Conservation (phyloP, 2,329 filamentous ascomycete species). For the Diplodia mutila region DNA sequence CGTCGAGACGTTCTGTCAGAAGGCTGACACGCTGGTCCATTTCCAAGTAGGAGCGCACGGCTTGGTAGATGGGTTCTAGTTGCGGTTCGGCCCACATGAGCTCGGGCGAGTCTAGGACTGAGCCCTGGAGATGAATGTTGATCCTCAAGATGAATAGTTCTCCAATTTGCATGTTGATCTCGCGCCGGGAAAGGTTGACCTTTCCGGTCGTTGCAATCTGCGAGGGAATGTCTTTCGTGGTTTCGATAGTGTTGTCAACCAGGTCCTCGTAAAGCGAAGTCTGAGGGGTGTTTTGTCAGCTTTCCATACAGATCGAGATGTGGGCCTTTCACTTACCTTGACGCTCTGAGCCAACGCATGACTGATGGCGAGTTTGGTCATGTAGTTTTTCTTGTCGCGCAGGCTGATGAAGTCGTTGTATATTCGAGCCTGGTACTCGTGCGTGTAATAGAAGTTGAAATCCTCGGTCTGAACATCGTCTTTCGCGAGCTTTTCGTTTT, state of each 20-base stretch:
- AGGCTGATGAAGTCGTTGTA: conserved; percentile 99
- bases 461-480: conserved; percentile 95
- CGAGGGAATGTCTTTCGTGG: conserved; percentile 88
- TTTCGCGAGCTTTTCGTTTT: conserved; percentile 82
- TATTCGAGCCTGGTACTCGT: conserved; percentile 96
- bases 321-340: conserved; percentile 61
- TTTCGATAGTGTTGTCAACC: conserved; percentile 89
- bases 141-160: conserved; percentile 97
- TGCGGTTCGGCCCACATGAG: conserved; percentile 98
- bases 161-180: conserved; percentile 99
- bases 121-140: conserved; percentile 97
- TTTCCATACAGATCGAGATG: neutral
- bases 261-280: conserved; percentile 96
- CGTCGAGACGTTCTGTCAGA: conserved; percentile 85
- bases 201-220: conserved; percentile 93
- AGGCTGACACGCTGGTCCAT: conserved; percentile 95
- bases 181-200: conserved; percentile 80
- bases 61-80: conserved; percentile 93
- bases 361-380: conserved; percentile 96
- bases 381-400: conserved; percentile 92
- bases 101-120: conserved; percentile 93
- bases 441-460: conserved; percentile 99
- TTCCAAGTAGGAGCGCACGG: conserved; percentile 91
- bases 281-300: conserved; percentile 44
- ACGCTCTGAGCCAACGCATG: conserved; percentile 95